Base-by-base conservation (phyloP, 139 green algal genomes). In the Micractinium sp. region DNA sequence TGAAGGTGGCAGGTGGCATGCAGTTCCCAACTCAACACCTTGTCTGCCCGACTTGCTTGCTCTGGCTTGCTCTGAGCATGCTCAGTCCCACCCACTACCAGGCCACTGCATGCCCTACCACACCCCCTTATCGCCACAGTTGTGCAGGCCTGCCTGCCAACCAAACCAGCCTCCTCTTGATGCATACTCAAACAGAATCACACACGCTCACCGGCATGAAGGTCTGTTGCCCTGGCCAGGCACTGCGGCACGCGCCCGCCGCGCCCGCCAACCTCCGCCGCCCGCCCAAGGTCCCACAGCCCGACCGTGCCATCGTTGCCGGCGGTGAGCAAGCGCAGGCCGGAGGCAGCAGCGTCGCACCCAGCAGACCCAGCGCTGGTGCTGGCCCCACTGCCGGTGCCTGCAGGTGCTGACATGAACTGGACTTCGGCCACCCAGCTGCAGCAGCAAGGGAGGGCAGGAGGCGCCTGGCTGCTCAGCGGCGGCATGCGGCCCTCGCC, bases 381-480 rank as follows among this genome's bases (percentile, higher is more conserved):
- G 81, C 38, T 78, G 39, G 36, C 33, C 23, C 36, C 39, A 25
- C 60, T 56, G 36, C 16, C 69, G 2, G 3, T 67, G 76, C 87
- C 78, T 77, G 66, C n/a, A n/a, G 23, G 5, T 20, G 31, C 47
- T 3, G n/a, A 74, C 31, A 86, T 20, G 73, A 91, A 86, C 77
- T 92, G 89, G 39, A 92, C 87, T 20, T 92, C 90, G 47, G 36
- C 60, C 35, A 92, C 75, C 89, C 89, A 89, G 39, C 89, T 75
- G 33, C 36, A 33, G 77, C 22, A 9, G 47, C 47, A 56, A n/a
- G 47, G 47, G 47, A 56, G 47, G 47, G 47, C 47, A 9, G 47
- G 47, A 56, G 47, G 47, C 47, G 9, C 47, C 7, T 5, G 47
- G 47, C 47, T 56, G 5, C n/a, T n/a, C n/a, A n/a, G n/a, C 9